Conservation (phyloP, 306 rosid genomes). For the Glycine tomentella region DNA sequence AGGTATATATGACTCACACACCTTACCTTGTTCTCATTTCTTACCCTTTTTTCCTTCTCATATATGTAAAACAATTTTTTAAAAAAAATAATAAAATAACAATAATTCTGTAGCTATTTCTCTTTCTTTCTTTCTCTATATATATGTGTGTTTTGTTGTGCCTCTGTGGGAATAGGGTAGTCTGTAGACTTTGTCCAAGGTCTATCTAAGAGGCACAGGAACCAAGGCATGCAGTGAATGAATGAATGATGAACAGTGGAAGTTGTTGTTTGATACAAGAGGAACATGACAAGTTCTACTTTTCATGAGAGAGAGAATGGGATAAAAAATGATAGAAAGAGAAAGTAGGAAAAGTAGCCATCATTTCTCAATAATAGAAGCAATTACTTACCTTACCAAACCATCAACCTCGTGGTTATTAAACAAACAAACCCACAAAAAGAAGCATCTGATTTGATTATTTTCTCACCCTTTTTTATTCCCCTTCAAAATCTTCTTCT, state of each 20-base stretch:
- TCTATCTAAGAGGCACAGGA: slow-evolving; percentile 58
- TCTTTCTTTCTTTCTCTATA: slow-evolving; percentile 5
- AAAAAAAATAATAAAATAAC: not conserved
- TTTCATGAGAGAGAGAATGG: slow-evolving; percentile 56
- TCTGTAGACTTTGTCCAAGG: slow-evolving; percentile 56
- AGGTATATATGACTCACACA: slow-evolving; percentile 60
- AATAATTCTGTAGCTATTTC: not conserved
- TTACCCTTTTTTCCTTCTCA: not conserved
- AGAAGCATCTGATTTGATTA: slow-evolving; percentile 50
- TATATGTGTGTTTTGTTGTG: not conserved
- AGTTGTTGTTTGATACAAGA: slow-evolving; percentile 53
- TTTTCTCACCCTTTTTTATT: not conserved
- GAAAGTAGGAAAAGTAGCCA: slow-evolving; percentile 66
- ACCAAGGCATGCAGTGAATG: slow-evolving; percentile 64
- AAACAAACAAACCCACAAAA: slow-evolving; percentile 58
- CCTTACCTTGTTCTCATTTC: not conserved
- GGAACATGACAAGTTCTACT: slow-evolving; percentile 84
- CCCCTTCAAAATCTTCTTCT: slow-evolving; percentile 16
- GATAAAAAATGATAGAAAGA: slow-evolving; percentile 31
- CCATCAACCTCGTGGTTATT: slow-evolving; percentile 76
- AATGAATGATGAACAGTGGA: slow-evolving; percentile 65
- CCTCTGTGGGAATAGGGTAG: slow-evolving; percentile 41
- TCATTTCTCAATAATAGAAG: slow-evolving; percentile 97
- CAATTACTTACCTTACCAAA: slow-evolving; percentile 86
- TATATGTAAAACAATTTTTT: slow-evolving; percentile 37